Evolutionary conservation across 2,329 filamentous ascomycete species (phyloP), one percentile per base, ranked within the genome.

Genomic region (Cladosporium sp.): DNA sequence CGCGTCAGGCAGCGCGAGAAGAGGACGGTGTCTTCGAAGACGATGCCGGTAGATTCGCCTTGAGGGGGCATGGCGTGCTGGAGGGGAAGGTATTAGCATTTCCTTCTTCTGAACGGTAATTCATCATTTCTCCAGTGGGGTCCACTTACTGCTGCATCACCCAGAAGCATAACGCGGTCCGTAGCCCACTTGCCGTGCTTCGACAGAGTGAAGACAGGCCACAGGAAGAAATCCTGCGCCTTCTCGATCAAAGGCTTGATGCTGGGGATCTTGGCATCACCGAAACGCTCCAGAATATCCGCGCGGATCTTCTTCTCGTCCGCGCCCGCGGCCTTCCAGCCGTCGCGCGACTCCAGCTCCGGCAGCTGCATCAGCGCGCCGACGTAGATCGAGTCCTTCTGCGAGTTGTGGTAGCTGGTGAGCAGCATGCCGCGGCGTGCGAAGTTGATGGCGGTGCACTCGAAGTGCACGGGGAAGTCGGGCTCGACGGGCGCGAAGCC

Each of bases 1-100:
- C 66, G 61, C 1, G 66, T 68, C 43, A 74, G 54, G 62, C 70
- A 73, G 44, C 72, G 62, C 28, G 75, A 70, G 61, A 78, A 72
- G 49, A 78, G 61, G 34, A 77, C 72, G 2, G 72, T 76, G 59
- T 78, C 76, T 62, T 78, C 76, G 56, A 79, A 77, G 9, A 77
- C 74, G 33, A 78, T 72, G 13, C 76, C 76, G 3, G 75, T 77
- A 32, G 68, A 70, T 56, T 78, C 75, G 9, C 76, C 76, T 54
- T 77, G 74, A 3, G 76, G 75, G 3, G 75, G 74, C 75, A 78
- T 78, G 9, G 72, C 73, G 58, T 75, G 73, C 45, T 67, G 49
- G 11, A 31, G 22, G 10, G 11, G 43, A 7, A 7, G 49, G 53
- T 32, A 52, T 41, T 31, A 14, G 35, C 4, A 7, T 6, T 18